phyloP scores from a whole-genome alignment of 495 filamentous ascomycete genomes.

The Geoglossum glabrum region DNA sequence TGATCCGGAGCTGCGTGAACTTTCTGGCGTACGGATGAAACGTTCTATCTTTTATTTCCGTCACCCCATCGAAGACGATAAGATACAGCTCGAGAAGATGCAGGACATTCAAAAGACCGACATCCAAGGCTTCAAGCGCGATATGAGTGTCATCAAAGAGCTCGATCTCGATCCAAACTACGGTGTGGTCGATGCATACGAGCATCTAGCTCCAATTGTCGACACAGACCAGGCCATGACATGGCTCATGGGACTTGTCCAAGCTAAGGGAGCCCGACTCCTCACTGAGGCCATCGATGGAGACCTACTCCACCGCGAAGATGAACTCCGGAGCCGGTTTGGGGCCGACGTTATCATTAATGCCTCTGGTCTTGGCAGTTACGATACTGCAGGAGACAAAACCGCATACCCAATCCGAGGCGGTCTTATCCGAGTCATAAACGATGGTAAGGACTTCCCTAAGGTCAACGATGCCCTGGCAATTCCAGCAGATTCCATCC shows the following conservation, averaged over 20 bases:
- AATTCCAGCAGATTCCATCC: slow-evolving; percentile 20
- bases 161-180: slow-evolving; percentile 18
- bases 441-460: slow-evolving; percentile 28
- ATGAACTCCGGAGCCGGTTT: slow-evolving; percentile 17
- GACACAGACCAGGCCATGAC: slow-evolving; percentile 30
- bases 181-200: slow-evolving; percentile 27
- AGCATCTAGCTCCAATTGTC: slow-evolving; percentile 27
- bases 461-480: slow-evolving; percentile 24
- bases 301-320: slow-evolving; percentile 23
- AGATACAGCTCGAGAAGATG: slow-evolving; percentile 20
- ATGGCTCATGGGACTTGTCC: slow-evolving; percentile 25
- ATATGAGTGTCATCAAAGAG: slow-evolving; percentile 19
- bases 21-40: slow-evolving; percentile 24
- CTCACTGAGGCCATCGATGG: slow-evolving; percentile 20
- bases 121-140: slow-evolving; percentile 20
- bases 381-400: slow-evolving; percentile 19
- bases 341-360: slow-evolving; percentile 28
- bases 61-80: slow-evolving; percentile 17
- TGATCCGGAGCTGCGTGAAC: slow-evolving; percentile 14
- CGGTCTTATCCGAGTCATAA: slow-evolving; percentile 28
- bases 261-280: slow-evolving; percentile 24
- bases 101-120: slow-evolving; percentile 18
- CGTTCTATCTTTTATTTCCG: slow-evolving; percentile 23
- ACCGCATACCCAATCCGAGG: slow-evolving; percentile 26
- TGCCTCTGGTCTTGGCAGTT: slow-evolving; percentile 23